A percentile compares a stretch with the other conserved stretches of the same genome.
These are phyloP conservation scores for Alternaria ventricosa DNA, from an alignment of 2,329 filamentous ascomycete species.

Conservation along the genomic window DNA sequence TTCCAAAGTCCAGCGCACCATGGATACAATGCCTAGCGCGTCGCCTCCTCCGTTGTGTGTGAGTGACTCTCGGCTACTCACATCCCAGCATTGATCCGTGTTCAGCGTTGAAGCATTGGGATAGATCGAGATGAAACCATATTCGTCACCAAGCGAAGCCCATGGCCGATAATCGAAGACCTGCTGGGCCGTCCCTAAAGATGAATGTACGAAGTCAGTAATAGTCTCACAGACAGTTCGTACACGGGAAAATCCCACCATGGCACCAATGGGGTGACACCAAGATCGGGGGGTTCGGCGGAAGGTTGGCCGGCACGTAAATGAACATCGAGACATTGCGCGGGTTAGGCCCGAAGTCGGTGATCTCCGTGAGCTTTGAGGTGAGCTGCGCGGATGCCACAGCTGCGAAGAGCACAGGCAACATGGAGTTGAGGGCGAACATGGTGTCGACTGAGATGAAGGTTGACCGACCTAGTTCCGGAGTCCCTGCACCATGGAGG, in stretches of 20 bases:
- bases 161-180: slow-evolving; percentile 39
- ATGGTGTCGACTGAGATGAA: slow-evolving; percentile 4
- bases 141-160: slow-evolving; percentile 38
- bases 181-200: slow-evolving; percentile 27
- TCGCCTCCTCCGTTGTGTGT: slow-evolving; percentile 45
- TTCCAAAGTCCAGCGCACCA: slow-evolving; percentile 39
- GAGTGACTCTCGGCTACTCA: slow-evolving; percentile 40
- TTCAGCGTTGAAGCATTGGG: slow-evolving; percentile 34
- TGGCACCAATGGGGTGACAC: slow-evolving; percentile 46
- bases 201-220: not conserved
- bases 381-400: slow-evolving; percentile 29
- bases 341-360: slow-evolving; percentile 42
- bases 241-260: slow-evolving; percentile 11
- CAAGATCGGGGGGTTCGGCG: slow-evolving; percentile 37
- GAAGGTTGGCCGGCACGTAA: slow-evolving; percentile 40
- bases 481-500: not conserved
- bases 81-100: slow-evolving; percentile 45
- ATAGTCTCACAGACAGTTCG: not conserved
- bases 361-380: slow-evolving; percentile 36
- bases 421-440: slow-evolving; percentile 1
- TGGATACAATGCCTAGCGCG: slow-evolving; percentile 41
- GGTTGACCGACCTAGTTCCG: not conserved
- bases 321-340: slow-evolving; percentile 43
- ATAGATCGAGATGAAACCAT: slow-evolving; percentile 47
- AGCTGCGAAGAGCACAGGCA: slow-evolving; percentile 20